Evolutionary conservation across 2,329 filamentous ascomycete genomes (phyloP), one percentile per base, ranked within the genome.

Genomic region (Aureobasidium sp.): DNA sequence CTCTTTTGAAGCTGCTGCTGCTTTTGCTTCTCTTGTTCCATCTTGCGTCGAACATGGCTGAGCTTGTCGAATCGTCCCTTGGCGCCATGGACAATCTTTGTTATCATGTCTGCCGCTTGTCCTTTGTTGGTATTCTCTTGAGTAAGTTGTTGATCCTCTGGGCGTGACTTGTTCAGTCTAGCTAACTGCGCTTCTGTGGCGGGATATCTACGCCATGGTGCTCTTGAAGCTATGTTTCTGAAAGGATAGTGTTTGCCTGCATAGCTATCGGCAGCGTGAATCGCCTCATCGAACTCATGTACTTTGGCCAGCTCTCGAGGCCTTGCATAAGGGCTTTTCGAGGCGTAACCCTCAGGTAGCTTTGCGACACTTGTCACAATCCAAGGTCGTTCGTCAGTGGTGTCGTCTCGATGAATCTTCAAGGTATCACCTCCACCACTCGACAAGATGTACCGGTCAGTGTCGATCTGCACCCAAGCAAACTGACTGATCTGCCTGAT

Each of bases 71-170:
- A 76, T 76, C 84, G 65, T 75, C 89, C 73, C 78, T 83, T 79
- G 0, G 89, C 90, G 0, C 93, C 93, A 71, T 94, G 89, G 72
- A 88, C 93, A 64, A 96, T 71, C 74, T 96, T 95, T 8, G 90
- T 95, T 66, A 97, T 96, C 88, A 96, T 92, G 71, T 97, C 92
- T 5, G 82, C 82, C 5, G 91, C 92, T 70, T 85, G 85, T 8
- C 93, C 93, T 70, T 92, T 94, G 15, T 83, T 91, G 62, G 96
- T 68, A 31, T 85, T 81, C 0, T 76, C 75, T 0, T 74, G 67
- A 1, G 76, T 80, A 56, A 91, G 70, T 59, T 81, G 76, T 31
- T 85, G 76, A n/a, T 78, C 74, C 58, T 81, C 75, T 0, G 74
- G 74, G 9, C 86, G 79, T 3, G 86, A 69, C 69, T 85, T 88